Conservation (phyloP, 2,329 filamentous ascomycete genomes). For the Fusarium mangiferae region DNA sequence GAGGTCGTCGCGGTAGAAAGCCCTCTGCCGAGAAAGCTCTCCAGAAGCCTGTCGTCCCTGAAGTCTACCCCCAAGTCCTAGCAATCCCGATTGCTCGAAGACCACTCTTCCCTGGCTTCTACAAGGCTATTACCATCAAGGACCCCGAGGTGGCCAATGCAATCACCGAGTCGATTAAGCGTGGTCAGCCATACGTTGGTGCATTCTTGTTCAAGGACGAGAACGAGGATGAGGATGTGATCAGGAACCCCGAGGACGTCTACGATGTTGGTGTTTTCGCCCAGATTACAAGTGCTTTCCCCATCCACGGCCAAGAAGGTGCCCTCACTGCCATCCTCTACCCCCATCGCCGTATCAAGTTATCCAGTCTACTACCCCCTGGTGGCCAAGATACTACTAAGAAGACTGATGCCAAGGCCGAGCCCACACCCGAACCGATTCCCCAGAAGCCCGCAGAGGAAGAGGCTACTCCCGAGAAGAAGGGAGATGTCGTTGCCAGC, state of each 20-base stretch:
- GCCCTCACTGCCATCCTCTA: constrained; percentile 94
- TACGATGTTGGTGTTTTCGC: constrained; percentile 97
- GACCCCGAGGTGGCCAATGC: constrained; percentile 91
- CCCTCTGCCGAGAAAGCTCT: constrained; percentile 77
- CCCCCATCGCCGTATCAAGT: constrained; percentile 91
- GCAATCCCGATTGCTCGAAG: constrained; percentile 95
- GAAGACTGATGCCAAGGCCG: constrained; percentile 62
- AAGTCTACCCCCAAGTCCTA: constrained; percentile 97
- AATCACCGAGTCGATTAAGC: constrained; percentile 95
- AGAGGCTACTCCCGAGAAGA: constrained; percentile 70
- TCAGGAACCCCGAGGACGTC: constrained; percentile 89
- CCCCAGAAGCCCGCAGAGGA: constrained; percentile 65
- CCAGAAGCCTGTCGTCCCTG: constrained; percentile 88
- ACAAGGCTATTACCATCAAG: constrained; percentile 97
- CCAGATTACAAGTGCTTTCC: constrained; percentile 96
- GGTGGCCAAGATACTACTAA: constrained; percentile 59
- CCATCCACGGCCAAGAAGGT: constrained; percentile 84
- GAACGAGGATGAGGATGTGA: constrained; percentile 91
- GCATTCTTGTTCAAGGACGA: constrained; percentile 98
- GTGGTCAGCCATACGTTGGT: constrained; percentile 96
- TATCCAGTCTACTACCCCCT: constrained; percentile 84
- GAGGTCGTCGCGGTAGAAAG: constrained; percentile 78
- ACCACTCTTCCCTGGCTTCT: constrained; percentile 96
- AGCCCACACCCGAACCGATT: constrained; percentile 67
- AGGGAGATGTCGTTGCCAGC: constrained; percentile 94